phyloP scores from a whole-genome alignment of 306 rosid genomes.

The Lathyrus tuberosus region DNA sequence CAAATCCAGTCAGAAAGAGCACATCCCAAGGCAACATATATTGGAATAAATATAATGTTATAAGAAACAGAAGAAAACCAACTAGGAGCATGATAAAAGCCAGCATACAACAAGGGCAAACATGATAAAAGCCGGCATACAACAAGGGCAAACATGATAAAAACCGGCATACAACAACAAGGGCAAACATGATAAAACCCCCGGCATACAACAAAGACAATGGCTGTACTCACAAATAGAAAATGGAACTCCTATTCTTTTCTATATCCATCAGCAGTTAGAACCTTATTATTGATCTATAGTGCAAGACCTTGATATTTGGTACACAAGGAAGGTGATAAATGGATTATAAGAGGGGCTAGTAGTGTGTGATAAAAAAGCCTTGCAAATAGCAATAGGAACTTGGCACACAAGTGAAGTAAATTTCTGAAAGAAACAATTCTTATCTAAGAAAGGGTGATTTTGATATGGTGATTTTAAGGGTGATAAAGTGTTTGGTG shows the following conservation, averaged over 20 bases:
- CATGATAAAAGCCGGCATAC: constrained; percentile 7
- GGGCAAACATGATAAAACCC: constrained; percentile 1
- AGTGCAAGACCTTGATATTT: constrained; percentile 1
- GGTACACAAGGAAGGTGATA: background rate
- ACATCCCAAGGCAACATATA: constrained; percentile 1
- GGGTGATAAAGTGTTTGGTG: too few species aligned
- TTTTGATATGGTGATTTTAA: background rate
- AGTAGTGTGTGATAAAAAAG: background rate
- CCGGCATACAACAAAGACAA: constrained; percentile 8
- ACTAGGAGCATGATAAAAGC: constrained; percentile 3
- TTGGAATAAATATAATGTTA: constrained; percentile 6
- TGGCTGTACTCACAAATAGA: background rate
- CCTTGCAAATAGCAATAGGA: constrained; percentile 4
- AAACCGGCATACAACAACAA: constrained; percentile 3
- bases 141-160: constrained; percentile 3
- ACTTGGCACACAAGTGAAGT: constrained; percentile 11
- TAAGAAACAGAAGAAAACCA: constrained; percentile 1
- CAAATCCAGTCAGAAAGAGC: constrained; percentile 38
- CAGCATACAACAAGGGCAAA: constrained; percentile 3
- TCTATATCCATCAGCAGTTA: background rate
- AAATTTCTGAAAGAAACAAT: background rate
- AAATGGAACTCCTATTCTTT: background rate
- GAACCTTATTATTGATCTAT: background rate
- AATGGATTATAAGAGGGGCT: background rate
- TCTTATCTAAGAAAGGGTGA: constrained; percentile 4